These are phyloP conservation scores for Hypoxylon sp. DNA, from an alignment of 2,329 filamentous ascomycete species.

Conservation along the genomic window DNA sequence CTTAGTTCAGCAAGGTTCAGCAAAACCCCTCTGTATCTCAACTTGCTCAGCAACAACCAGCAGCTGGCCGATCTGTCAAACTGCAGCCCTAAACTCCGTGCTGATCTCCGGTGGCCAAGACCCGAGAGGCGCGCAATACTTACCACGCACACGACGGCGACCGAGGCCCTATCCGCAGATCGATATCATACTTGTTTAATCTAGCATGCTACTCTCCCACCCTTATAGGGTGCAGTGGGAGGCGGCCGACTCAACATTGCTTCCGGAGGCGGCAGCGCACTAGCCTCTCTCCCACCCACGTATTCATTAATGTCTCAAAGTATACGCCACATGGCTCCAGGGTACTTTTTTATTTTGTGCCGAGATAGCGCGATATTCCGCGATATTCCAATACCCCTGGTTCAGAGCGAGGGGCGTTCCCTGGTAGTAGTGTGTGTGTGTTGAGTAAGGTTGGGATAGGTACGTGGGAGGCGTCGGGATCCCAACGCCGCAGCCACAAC, in stretches of 20 bases:
- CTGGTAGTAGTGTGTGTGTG: not conserved
- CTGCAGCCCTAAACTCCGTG: constrained; percentile 44
- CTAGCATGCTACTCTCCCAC: constrained; percentile 12
- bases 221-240: constrained; percentile 6
- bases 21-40: constrained; percentile 8
- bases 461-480: constrained; percentile 42
- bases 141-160: constrained; percentile 6
- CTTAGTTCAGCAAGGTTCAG: constrained; percentile 17
- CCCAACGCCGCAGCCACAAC: constrained; percentile 32
- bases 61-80: constrained; percentile 36
- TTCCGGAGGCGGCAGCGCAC: constrained; percentile 15
- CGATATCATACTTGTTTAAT: constrained; percentile 42
- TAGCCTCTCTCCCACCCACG: constrained; percentile 34
- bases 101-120: constrained; percentile 42
- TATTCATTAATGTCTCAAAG: constrained; percentile 29
- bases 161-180: constrained; percentile 37
- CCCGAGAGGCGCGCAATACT: constrained; percentile 34
- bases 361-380: constrained; percentile 22
- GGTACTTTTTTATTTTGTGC: constrained; percentile 23
- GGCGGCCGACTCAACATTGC: constrained; percentile 19
- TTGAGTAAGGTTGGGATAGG: constrained; percentile 7
- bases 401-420: constrained; percentile 14
- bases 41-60: constrained; percentile 7
- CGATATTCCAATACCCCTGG: constrained; percentile 20
- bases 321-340: constrained; percentile 33